phyloP scores from a whole-genome alignment of 1,284 basidiomycete genomes.

The Entoloma clypeatum region DNA sequence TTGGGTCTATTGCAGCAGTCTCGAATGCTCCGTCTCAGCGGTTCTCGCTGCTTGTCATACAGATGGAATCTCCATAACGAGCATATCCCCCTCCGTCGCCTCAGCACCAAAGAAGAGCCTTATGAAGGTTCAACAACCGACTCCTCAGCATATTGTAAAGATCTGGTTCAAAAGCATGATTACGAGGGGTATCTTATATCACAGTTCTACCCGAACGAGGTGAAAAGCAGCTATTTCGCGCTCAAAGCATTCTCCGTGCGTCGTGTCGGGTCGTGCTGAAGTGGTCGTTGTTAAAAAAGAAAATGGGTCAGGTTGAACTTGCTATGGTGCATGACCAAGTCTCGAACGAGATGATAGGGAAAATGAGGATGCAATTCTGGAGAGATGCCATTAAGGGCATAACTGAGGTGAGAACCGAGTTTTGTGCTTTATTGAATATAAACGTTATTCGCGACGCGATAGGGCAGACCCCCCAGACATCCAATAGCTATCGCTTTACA shows the following conservation, averaged over 20 bases:
- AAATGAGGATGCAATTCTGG: constrained; percentile 94
- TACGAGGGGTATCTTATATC: constrained; percentile 78
- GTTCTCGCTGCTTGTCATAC: no score
- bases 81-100: no score
- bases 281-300: constrained; percentile 11
- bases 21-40: no score
- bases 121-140: constrained; percentile 25
- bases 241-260: constrained; percentile 86
- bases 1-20: no score
- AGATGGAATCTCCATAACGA: no score
- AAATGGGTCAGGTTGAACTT: constrained; percentile 66
- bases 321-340: constrained; percentile 79
- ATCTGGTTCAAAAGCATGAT: constrained; percentile 70
- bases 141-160: constrained; percentile 59
- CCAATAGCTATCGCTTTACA: constrained; percentile 78
- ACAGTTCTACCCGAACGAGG: constrained; percentile 70
- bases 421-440: constrained; percentile 17
- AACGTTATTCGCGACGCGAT: constrained; percentile 16
- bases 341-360: constrained; percentile 75
- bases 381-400: constrained; percentile 78
- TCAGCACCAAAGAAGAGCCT: no score
- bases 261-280: constrained; percentile 21
- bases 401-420: constrained; percentile 50
- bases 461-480: constrained; percentile 77
- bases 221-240: constrained; percentile 74